Evolutionary conservation across 2,329 filamentous ascomycete species (phyloP).

Genomic region (Dryadomyces quercus-mongolicae): DNA sequence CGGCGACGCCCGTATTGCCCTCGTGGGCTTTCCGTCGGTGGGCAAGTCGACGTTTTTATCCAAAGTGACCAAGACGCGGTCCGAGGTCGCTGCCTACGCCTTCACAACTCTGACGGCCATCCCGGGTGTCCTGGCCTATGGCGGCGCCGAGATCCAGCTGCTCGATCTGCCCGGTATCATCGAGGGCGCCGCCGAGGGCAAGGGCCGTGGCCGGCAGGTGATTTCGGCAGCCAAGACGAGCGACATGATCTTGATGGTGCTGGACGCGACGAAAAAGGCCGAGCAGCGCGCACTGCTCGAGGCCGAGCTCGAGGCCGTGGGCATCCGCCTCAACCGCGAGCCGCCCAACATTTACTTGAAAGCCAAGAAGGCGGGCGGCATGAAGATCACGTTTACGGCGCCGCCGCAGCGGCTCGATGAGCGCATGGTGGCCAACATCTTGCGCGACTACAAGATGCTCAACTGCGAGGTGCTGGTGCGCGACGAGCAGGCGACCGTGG

Average conservation of each 20-base stretch:
- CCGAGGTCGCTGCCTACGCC: conserved; percentile 88
- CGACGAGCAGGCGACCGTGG: conserved; percentile 89
- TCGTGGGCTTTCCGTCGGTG: conserved; percentile 97
- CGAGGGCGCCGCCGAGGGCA: conserved; percentile 89
- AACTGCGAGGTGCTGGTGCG: conserved; percentile 94
- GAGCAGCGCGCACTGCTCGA: conserved; percentile 87
- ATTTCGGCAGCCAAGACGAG: conserved; percentile 98
- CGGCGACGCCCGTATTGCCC: conserved; percentile 88
- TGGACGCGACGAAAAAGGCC: conserved; percentile 92
- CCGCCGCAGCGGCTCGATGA: conserved; percentile 89
- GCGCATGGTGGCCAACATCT: conserved; percentile 95
- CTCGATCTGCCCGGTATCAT: conserved; percentile 97
- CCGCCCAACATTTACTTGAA: conserved; percentile 99
- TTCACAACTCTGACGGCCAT: conserved; percentile 98
- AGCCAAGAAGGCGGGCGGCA: conserved; percentile 85
- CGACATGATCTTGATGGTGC: conserved; percentile 90
- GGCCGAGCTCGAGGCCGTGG: conserved; percentile 86
- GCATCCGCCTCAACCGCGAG: conserved; percentile 82
- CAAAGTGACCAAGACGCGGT: conserved; percentile 96
- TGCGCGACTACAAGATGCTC: conserved; percentile 96
- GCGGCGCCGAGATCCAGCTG: conserved; percentile 94
- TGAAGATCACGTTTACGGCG: conserved; percentile 94
- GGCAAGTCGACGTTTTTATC: conserved; percentile 98
- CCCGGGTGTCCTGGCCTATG: conserved; percentile 93
- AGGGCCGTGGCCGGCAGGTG: conserved; percentile 88